phyloP scores from a whole-genome alignment of 2,329 filamentous ascomycete genomes.

The Fusarium humuli region DNA sequence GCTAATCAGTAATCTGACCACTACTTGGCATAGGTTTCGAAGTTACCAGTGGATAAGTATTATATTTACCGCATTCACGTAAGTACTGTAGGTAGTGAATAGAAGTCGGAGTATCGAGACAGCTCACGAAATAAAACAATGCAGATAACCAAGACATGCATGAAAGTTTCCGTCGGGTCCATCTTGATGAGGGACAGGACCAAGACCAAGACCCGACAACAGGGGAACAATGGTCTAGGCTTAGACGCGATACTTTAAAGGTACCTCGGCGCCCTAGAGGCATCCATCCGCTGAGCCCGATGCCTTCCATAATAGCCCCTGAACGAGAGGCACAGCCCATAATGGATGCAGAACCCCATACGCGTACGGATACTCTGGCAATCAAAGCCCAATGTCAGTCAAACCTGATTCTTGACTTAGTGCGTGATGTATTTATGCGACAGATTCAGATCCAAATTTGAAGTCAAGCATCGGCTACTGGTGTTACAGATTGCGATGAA shows the following conservation, averaged over 20 bases:
- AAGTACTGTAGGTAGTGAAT: neutral
- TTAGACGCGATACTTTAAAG: conserved; percentile 22
- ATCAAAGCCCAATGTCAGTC: neutral
- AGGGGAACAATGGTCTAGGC: conserved; percentile 17
- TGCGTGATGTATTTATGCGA: conserved; percentile 5
- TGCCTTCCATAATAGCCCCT: conserved; percentile 21
- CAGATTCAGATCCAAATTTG: conserved; percentile 1
- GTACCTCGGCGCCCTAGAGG: conserved; percentile 25
- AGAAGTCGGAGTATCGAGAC: neutral
- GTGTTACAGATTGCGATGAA: conserved; percentile 32
- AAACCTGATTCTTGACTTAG: neutral
- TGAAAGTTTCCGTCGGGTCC: conserved; percentile 28
- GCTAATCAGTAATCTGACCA: conserved; percentile 7
- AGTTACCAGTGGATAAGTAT: no score
- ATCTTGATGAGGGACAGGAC: conserved; percentile 1
- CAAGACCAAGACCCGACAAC: neutral
- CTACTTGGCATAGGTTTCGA: no score
- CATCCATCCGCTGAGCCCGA: conserved; percentile 34
- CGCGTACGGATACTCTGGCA: neutral
- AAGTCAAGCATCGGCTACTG: conserved; percentile 2
- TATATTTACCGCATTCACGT: neutral
- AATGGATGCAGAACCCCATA: neutral
- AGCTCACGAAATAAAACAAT: conserved; percentile 11
- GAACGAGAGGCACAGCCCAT: conserved; percentile 31
- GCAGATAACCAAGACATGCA: conserved; percentile 25